phyloP scores from a whole-genome alignment of 257 asterid species.

The Solanum peruvianum region DNA sequence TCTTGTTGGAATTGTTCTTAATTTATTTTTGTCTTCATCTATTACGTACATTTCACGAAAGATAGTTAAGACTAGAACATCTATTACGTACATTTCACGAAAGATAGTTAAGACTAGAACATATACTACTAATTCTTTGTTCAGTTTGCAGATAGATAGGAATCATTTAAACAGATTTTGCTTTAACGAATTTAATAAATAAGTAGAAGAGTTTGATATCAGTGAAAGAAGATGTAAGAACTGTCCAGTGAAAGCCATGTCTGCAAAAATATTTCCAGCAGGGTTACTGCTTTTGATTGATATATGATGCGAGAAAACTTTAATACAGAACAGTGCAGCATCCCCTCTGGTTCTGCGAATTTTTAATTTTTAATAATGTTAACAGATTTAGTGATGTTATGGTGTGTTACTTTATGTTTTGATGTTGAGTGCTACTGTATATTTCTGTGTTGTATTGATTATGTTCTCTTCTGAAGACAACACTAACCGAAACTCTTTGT shows the following conservation, averaged over 20 bases:
- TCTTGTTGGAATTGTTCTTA: not conserved
- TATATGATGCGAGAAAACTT: not conserved
- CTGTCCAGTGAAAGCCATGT: not conserved
- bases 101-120: not conserved
- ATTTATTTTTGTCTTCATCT: not conserved
- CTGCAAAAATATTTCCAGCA: not conserved
- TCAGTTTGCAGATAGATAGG: not conserved
- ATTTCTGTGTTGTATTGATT: not conserved
- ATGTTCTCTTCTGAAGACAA: not conserved
- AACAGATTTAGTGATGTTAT: not conserved
- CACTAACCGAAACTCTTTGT: not conserved
- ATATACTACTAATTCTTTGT: not conserved
- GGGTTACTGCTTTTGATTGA: not conserved
- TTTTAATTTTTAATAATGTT: not conserved
- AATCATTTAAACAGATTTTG: not conserved
- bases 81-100: not conserved
- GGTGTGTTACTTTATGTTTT: not conserved
- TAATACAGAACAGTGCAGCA: not conserved
- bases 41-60: not conserved
- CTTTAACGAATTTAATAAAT: not conserved
- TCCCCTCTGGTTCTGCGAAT: not conserved
- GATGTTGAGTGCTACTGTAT: not conserved
- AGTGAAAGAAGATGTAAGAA: not conserved
- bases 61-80: not conserved
- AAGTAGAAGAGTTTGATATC: not conserved